Base-by-base conservation (phyloP, 768 basidiomycete genomes). In the Tulasnella sp. region DNA sequence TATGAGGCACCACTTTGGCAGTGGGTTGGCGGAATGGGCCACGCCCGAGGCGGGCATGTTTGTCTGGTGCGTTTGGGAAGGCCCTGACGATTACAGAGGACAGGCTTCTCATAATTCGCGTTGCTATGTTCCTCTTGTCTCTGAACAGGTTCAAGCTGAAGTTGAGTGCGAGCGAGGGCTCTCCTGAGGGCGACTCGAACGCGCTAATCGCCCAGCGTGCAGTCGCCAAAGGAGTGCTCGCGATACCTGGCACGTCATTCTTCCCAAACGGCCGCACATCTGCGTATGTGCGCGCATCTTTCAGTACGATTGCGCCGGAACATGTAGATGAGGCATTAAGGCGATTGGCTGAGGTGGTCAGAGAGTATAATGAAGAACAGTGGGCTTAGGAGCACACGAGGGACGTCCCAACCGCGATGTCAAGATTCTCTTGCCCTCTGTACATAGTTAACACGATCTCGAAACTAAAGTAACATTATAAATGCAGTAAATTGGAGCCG, bases 1-100 rank as follows among this genome's bases (percentile, higher is more conserved):
- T 51, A 82, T 92, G 76, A 75, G 79, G 66, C 80, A 78, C 67
- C 80, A 95, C 70, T 79, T 96, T n/a, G 26, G 26, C 24, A 15
- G 15, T 38, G 89, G 83, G 2, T 74, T 94, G 30, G 90, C 83
- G 17, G 81, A 85, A 69, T 86, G 85, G 85, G 73, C 68, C 56
- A 70, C 75, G 0, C 88, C 88, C 8, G 82, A 84, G 65, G 81
- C 86, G 23, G 87, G 88, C 63, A 88, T 94, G 88, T 94, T 95
- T 76, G 83, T 90, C 69, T 94, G 88, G 86, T 84, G 42, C 24
- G 81, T 74, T 58, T 66, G n/a, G n/a, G n/a, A n/a, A n/a, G n/a
- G n/a, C n/a, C n/a, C n/a, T n/a, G n/a, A n/a, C n/a, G n/a, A n/a
- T n/a, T n/a, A n/a, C n/a, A n/a, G n/a, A n/a, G n/a, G n/a, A n/a